Evolutionary conservation across 768 basidiomycete species (phyloP), one percentile per base, ranked within the genome.

Genomic region (Xerocomus potaroensis): DNA sequence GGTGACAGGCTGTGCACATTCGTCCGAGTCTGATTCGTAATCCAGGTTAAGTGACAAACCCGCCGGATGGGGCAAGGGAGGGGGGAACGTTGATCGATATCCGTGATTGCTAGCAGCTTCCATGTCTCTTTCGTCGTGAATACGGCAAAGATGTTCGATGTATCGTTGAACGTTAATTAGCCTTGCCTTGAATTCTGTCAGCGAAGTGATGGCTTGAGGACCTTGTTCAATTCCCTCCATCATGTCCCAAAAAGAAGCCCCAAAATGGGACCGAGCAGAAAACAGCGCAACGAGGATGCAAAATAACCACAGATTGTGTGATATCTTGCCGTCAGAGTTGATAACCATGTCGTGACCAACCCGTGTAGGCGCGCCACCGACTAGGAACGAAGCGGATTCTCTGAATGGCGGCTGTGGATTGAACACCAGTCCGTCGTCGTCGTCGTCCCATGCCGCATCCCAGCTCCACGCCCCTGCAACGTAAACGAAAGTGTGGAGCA

Each of bases 321-420:
- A 78, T 34, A 80, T 56, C 51, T 65, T 72, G 3, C 78, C 79
- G 53, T 82, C 81, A 14, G 67, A 66, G 53, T 81, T 72, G 43
- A 80, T 53, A 44, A 59, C 64, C 35, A 81, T 60, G 48, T 53
- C 54, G 10, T 52, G 52, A 4, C 39, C 34, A 38, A 50, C 16
- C 42, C 23, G 42, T 41, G 40, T 16, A 45, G 57, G 45, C 22
- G 32, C 52, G 5, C 54, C 47, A 27, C 45, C 48, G 41, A 51
- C 48, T 27, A 60, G 42, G 21, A 48, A 46, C 21, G 45, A 42
- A 19, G 42, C 41, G 10, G 47, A 48, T 26, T 61, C 48, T 35
- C 50, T 23, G 15, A 29, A 11, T 22, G 54, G 46, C 12, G 64
- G 60, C 32, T 57, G 56, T 16, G 58, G 50, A 42, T 65, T 64